Base-by-base conservation (phyloP, 441 rosid genomes). In the Flueggea neowawraea region DNA sequence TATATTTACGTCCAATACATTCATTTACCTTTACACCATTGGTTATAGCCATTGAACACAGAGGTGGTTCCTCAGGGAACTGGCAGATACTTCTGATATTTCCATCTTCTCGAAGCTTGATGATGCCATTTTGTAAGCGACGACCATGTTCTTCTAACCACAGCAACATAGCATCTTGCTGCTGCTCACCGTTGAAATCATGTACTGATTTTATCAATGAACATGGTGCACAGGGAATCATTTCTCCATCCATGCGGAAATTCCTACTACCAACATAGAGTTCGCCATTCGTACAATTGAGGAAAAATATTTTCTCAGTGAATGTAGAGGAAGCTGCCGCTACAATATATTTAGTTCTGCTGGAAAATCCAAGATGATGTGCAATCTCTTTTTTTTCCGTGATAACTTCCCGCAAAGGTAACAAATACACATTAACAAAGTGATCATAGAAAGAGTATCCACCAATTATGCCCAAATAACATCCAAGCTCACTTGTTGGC, bases 61-160 rank as follows among this genome's bases (percentile, higher is more conserved):
- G 68, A 16, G 89, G 87, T 69, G 82, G 66, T 58, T 65, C 75
- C 79, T 84, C 91, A 0, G 95, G 93, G 74, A 81, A 90, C 68
- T 78, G 86, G 77, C 72, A 74, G 59, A 88, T 80, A 57, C 77
- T 66, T 65, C 66, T 84, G 44, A 70, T 0, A 52, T 57, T 66
- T 5, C 60, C 75, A 49, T 74, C 71, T 55, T 58, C 74, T 55
- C 72, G 73, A 61, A 83, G 14, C 70, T 80, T 84, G 52, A 86
- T 82, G 49, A 55, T 70, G 32, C 95, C 93, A 58, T 55, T 64
- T 64, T 81, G 79, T 75, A 88, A 75, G 36, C 89, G 76, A 22
- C 77, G 70, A 4, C 59, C 78, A 65, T 90, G 97, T 66, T 90
- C 93, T 78, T 90, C 95, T 67, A 88, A 66, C 97, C 97, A 90